These are phyloP conservation scores for Exserohilum turcica DNA, from an alignment of 2,329 filamentous ascomycete species.

Conservation along the genomic window DNA sequence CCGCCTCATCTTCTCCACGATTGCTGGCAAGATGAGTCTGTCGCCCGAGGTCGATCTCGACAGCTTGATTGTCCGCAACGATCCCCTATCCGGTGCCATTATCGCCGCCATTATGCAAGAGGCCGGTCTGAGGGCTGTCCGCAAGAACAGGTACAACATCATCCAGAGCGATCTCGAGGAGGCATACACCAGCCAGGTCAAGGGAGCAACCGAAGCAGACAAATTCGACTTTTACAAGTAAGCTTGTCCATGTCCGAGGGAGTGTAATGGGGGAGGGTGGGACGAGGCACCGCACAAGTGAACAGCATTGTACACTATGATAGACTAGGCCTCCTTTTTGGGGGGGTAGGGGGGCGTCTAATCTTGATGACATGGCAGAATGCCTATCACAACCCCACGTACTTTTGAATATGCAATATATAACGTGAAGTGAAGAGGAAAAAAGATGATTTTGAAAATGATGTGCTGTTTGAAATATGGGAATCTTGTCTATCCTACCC, in stretches of 20 bases:
- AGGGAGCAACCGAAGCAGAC: conserved; percentile 73
- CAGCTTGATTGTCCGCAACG: conserved; percentile 93
- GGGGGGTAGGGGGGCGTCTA: too few relatives aligned
- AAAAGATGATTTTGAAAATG: too few relatives aligned
- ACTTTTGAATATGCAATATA: too few relatives aligned
- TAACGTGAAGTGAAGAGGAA: too few relatives aligned
- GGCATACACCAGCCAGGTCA: conserved; percentile 95
- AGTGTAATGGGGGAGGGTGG: too few relatives aligned
- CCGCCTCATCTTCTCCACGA: conserved; percentile 95
- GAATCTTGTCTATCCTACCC: too few relatives aligned
- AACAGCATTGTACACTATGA: conserved; percentile 30
- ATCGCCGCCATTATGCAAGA: conserved; percentile 99
- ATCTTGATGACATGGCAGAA: neutral
- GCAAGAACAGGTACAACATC: conserved; percentile 99
- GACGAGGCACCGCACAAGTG: conserved; percentile 1
- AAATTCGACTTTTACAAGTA: conserved; percentile 73
- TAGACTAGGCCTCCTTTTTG: conserved; percentile 14
- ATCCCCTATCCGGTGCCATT: conserved; percentile 90
- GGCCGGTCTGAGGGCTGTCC: conserved; percentile 87
- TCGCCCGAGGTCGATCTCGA: conserved; percentile 96
- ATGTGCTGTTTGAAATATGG: too few relatives aligned
- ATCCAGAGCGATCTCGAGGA: conserved; percentile 97
- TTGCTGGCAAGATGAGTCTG: conserved; percentile 94
- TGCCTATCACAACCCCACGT: too few relatives aligned
- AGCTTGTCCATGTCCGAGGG: conserved; percentile 6